These are phyloP conservation scores for Penicillium nordicum DNA, from an alignment of 2,329 filamentous ascomycete species.

Conservation along the genomic window DNA sequence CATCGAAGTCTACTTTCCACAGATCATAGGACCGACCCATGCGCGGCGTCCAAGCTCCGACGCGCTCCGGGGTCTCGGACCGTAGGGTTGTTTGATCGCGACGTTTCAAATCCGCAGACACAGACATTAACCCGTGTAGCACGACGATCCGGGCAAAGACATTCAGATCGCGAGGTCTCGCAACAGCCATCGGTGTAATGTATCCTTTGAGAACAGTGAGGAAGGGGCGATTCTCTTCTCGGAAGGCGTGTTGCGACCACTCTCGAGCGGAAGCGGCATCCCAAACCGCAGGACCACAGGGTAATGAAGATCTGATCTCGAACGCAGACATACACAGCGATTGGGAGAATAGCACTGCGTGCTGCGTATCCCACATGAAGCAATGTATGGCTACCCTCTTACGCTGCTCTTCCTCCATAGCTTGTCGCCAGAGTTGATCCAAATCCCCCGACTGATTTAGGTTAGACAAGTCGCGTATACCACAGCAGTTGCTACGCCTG, in stretches of 20 bases:
- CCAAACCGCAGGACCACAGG: constrained; percentile 56
- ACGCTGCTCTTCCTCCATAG: constrained; percentile 56
- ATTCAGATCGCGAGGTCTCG: constrained; percentile 45
- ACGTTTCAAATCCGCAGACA: constrained; percentile 60
- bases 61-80: constrained; percentile 35
- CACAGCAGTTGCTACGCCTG: constrained; percentile 52
- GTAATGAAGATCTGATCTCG: constrained; percentile 56
- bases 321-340: constrained; percentile 65
- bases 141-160: constrained; percentile 53
- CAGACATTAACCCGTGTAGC: constrained; percentile 61
- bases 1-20: constrained; percentile 59
- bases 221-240: constrained; percentile 44
- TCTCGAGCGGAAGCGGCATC: constrained; percentile 54
- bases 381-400: constrained; percentile 60
- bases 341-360: constrained; percentile 63
- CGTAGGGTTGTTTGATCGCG: constrained; percentile 61
- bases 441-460: constrained; percentile 40
- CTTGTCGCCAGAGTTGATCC: constrained; percentile 51
- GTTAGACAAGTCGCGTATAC: constrained; percentile 38
- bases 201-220: constrained; percentile 56
- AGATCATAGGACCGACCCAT: constrained; percentile 53
- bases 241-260: constrained; percentile 47
- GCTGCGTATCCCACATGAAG: constrained; percentile 66
- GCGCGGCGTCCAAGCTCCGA: constrained; percentile 51
- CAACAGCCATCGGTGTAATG: constrained; percentile 44